A percentile compares a stretch with the other conserved stretches of the same genome.
Conservation (phyloP, 1,284 basidiomycete genomes). For the Fomitiporia mediterranea region DNA sequence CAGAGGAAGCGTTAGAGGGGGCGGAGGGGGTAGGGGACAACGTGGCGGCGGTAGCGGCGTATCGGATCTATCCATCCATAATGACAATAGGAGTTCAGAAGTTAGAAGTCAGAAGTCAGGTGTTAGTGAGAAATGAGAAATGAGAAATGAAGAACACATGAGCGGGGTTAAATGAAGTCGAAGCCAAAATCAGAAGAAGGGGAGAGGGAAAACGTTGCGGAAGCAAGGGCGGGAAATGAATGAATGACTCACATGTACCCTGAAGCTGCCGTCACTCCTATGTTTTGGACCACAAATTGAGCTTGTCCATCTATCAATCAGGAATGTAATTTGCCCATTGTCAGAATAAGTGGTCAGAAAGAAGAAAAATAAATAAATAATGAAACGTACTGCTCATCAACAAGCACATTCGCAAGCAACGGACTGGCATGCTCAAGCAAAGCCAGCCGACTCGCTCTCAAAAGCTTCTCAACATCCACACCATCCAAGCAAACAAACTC, state of each 20-base stretch:
- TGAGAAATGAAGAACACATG: not conserved
- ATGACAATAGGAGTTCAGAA: too few species aligned
- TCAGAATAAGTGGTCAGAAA: not conserved
- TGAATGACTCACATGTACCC: constrained; percentile 47
- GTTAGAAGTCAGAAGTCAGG: not conserved
- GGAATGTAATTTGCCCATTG: constrained; percentile 8
- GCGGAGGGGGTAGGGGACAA: constrained; percentile 28
- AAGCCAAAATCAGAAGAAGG: too few species aligned
- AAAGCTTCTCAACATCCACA: constrained; percentile 54
- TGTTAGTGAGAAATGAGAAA: not conserved
- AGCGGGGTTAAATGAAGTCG: too few species aligned
- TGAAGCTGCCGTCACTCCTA: constrained; percentile 46
- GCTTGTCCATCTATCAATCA: constrained; percentile 51
- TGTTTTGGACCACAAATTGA: constrained; percentile 52
- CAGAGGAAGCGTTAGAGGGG: not conserved
- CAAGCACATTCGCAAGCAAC: constrained; percentile 54
- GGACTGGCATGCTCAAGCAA: constrained; percentile 50
- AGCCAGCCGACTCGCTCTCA: constrained; percentile 48
- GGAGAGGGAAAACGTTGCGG: not conserved
- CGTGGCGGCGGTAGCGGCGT: constrained; percentile 49
- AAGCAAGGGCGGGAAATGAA: not conserved
- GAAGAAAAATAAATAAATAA: constrained; percentile 1
- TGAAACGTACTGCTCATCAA: constrained; percentile 60
- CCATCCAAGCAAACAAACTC: constrained; percentile 56
- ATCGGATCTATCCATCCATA: constrained; percentile 60